Conservation (phyloP, 1,139 yeast species). For the Pichia sp. region DNA sequence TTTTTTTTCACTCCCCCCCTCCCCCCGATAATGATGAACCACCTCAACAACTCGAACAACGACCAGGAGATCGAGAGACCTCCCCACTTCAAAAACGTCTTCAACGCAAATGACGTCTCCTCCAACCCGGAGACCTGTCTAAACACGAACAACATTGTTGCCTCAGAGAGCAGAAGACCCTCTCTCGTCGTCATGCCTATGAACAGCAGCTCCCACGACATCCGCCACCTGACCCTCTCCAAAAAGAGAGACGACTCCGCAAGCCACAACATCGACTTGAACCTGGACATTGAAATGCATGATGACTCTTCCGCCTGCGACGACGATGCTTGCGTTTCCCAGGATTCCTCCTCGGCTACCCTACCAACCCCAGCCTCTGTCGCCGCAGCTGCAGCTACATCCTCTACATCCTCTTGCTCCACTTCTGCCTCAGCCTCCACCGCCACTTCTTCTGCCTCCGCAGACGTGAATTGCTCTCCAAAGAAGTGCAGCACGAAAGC, state of each 20-base stretch:
- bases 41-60: conserved; percentile 32
- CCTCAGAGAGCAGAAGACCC: conserved; percentile 30
- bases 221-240: neutral
- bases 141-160: conserved; percentile 20
- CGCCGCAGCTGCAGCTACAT: neutral
- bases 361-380: too few relatives aligned
- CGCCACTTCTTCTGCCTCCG: neutral
- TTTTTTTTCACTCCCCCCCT: neutral
- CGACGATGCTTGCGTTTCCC: neutral
- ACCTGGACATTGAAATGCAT: conserved; percentile 1
- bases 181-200: conserved; percentile 23
- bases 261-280: neutral
- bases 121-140: conserved; percentile 11
- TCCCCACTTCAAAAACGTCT: conserved; percentile 30
- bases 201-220: neutral
- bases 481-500: too few relatives aligned
- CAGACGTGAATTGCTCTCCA: neutral
- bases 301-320: neutral
- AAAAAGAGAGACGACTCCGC: neutral
- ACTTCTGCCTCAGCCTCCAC: neutral
- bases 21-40: conserved; percentile 18
- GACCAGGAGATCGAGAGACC: conserved; percentile 30
- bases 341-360: too few relatives aligned
- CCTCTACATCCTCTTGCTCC: neutral
- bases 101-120: conserved; percentile 15